phyloP scores from a whole-genome alignment of 106 monocot species.

The Dendrobium huoshanense region DNA sequence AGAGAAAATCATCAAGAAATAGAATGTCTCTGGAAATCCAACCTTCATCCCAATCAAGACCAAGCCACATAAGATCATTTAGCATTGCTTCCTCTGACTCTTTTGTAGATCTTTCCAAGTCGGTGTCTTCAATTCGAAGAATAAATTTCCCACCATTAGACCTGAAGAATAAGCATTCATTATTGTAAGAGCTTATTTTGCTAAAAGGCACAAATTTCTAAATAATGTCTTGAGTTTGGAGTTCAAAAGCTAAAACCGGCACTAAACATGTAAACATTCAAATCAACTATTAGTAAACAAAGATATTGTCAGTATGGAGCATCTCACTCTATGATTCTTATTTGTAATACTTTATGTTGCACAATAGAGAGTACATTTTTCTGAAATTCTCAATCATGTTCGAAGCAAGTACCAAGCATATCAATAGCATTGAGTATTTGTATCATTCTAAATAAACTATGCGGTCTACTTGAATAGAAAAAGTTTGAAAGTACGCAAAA shows the following conservation, averaged over 20 bases:
- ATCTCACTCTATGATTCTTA: not conserved
- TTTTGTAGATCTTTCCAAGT: slow-evolving; percentile 71
- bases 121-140: slow-evolving; percentile 68
- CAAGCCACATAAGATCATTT: slow-evolving; percentile 69
- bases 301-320: not conserved
- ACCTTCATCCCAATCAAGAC: slow-evolving; percentile 91
- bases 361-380: not conserved
- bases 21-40: not conserved
- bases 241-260: not conserved
- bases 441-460: not conserved
- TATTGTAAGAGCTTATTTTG: not conserved
- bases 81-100: slow-evolving; percentile 69
- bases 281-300: not conserved
- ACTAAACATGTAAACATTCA: not conserved
- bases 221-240: not conserved
- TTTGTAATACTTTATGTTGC: not conserved
- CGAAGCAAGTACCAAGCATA: not conserved
- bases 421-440: not conserved
- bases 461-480: not conserved
- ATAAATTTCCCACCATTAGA: slow-evolving; percentile 71
- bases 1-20: not conserved
- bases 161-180: slow-evolving; percentile 20
- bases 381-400: not conserved
- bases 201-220: not conserved
- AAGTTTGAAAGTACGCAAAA: no score